Percentiles rank a stretch among this genome's conserved stretches.
phyloP scores from a whole-genome alignment of 371 early-diverging fungal genomes.

The Lichtheimia ornata region DNA sequence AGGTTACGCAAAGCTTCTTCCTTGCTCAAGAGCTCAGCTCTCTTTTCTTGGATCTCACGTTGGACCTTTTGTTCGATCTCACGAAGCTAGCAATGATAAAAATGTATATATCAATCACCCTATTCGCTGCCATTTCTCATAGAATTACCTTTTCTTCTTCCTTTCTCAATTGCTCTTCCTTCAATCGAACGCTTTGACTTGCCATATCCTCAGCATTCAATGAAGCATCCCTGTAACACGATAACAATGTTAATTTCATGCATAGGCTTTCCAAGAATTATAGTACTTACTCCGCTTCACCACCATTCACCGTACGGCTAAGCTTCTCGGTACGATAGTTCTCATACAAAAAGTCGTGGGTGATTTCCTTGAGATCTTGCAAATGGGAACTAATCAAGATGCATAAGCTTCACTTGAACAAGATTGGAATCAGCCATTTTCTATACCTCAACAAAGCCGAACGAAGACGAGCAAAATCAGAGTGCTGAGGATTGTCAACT shows the following conservation, averaged over 20 bases:
- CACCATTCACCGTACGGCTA: slow-evolving; percentile 62
- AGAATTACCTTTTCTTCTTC: slow-evolving; percentile 62
- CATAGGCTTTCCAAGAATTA: not conserved
- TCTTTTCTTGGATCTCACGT: slow-evolving; percentile 62
- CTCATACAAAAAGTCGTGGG: slow-evolving; percentile 87
- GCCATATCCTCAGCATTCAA: slow-evolving; percentile 58
- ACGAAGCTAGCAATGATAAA: slow-evolving; percentile 40
- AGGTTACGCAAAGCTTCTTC: slow-evolving; percentile 61
- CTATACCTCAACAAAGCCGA: slow-evolving; percentile 80
- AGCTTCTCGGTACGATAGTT: slow-evolving; percentile 93
- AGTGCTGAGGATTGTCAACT: slow-evolving; percentile 88
- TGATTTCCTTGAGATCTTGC: slow-evolving; percentile 90
- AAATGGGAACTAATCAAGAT: slow-evolving; percentile 75
- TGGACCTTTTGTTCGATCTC: slow-evolving; percentile 63
- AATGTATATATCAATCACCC: not conserved
- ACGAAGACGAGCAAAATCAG: slow-evolving; percentile 96
- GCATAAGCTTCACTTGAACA: too few species aligned
- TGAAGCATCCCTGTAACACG: slow-evolving; percentile 29
- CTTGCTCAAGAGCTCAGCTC: slow-evolving; percentile 59
- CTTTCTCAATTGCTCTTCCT: slow-evolving; percentile 64
- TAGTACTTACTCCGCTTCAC: slow-evolving; percentile 52
- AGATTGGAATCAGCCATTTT: too few species aligned
- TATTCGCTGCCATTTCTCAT: not conserved
- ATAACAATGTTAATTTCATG: not conserved
- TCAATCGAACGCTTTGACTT: slow-evolving; percentile 50